Evolutionary conservation across 257 asterid species (phyloP), one percentile per base, ranked within the genome.

Genomic region (Rauvolfia tetraphylla): DNA sequence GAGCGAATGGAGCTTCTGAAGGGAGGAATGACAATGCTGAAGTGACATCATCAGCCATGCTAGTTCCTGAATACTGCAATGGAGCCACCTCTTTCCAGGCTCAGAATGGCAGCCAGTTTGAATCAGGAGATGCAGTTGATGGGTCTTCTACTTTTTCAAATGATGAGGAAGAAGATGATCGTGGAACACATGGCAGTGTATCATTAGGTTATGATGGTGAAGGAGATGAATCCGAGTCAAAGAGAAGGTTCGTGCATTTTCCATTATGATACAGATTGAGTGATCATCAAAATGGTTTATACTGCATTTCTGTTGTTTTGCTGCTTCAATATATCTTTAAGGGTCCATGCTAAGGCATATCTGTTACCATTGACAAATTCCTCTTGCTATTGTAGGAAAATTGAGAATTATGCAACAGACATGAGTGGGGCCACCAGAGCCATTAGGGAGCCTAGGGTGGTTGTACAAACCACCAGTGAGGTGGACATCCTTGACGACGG

Each of bases 401-500:
- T 68, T 0, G 87, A 80, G 70, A 72, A 74, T 17, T 83, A 83
- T 33, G 68, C 83, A 56, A 20, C 81, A 46, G 87, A 84, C 13
- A 78, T 80, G 83, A 78, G 80, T 71, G 84, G 84, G 59, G 87
- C 93, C 18, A 79, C 84, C 68, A 86, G 96, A 86, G 91, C 97
- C 57, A 86, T 89, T 75, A 84, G 95, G 85, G 97, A 93, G 86
- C 96, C 97, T 41, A 87, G 97, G 62, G 96, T 92, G 7, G 97
- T 93, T n/a, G 97, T 93, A 76, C 97, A 92, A 82, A 93, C 98
- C 48, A 92, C 90, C 7, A 93, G 98, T 72, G 98, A 93, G 78
- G 94, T 93, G 53, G 98, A 92, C 84, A 88, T 93, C 56, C 89
- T 93, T 68, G 98, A 92, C 31, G 98, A 92, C 68, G 98, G 98